Base-by-base conservation (phyloP, 371 early-diverging fungal genomes). In the Gilbertella persicaria region DNA sequence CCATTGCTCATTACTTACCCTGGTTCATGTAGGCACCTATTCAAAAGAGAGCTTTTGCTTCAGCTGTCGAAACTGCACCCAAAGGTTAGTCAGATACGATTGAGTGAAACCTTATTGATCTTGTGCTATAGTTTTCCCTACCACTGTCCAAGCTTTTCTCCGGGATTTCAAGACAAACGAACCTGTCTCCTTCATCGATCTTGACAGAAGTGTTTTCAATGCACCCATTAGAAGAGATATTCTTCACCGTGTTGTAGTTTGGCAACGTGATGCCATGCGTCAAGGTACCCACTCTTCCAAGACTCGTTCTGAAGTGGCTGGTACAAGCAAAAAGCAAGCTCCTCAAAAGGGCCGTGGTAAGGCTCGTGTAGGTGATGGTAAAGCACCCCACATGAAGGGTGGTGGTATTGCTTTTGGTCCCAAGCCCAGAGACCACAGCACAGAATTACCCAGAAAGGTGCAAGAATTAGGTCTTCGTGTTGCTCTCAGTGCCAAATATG, bases 331-430 rank as follows among this genome's bases (percentile, higher is more conserved):
- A 55, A 97, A 92, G 71, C 70, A 70, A 9, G 81, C 85, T 28
- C 90, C 90, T 21, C 97, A 97, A 71, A 97, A 97, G 75, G 97
- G 97, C 5, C 80, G 94, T 37, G 97, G 97, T 70, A 83, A 78
- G 60, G 96, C 97, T 13, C 83, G 97, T 62, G 87, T 91, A 17
- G 95, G 96, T 36, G 86, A 92, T 12, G 58, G 82, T 29, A 80
- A 95, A 26, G 93, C 95, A 20, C 93, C 96, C 33, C 95, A 95
- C 56, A 86, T 85, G 62, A 80, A 85, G 36, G 96, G 96, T 71
- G 98, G 98, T 75, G 95, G 91, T 57, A 75, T 83, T 56, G 93
- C 85, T 0, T 94, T 93, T 65, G 96, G 95, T 6, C 96, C 96
- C 17, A 83, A 86, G 42, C 95, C 96, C 0, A 83, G 93, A 46